Percentiles rank a stretch among this genome's conserved stretches.
Conservation (phyloP, 805 yeast species). For the Candida tallmaniae region DNA sequence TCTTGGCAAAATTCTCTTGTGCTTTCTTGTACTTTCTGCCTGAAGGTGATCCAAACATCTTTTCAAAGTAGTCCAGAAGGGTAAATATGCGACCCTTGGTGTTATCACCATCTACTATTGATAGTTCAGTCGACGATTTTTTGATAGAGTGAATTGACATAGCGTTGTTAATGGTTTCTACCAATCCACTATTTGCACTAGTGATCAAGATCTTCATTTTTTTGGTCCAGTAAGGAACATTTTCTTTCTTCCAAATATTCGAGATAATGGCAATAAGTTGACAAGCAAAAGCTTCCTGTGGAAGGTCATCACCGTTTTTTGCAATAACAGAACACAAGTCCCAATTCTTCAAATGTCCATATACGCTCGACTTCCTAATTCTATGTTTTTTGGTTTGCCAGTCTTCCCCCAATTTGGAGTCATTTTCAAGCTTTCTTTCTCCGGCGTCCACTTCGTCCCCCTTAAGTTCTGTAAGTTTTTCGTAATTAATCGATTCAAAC, state of each 20-base stretch:
- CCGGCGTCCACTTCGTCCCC: constrained; percentile 68
- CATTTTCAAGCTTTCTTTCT: constrained; percentile 87
- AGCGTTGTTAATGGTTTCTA: constrained; percentile 94
- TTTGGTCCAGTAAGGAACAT: constrained; percentile 83
- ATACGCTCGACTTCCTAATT: constrained; percentile 71
- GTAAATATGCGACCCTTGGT: constrained; percentile 68
- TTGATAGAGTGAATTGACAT: constrained; percentile 91
- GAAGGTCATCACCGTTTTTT: constrained; percentile 90
- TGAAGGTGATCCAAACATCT: constrained; percentile 65
- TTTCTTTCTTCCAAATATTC: constrained; percentile 69
- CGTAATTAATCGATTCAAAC: constrained; percentile 34
- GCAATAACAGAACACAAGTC: constrained; percentile 93
- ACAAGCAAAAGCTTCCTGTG: constrained; percentile 97
- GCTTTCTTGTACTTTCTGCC: constrained; percentile 62
- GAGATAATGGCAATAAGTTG: constrained; percentile 87
- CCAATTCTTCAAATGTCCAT: constrained; percentile 89
- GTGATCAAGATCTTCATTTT: constrained; percentile 90
- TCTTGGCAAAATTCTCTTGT: constrained; percentile 76
- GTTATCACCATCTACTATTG: constrained; percentile 59
- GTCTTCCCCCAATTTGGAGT: constrained; percentile 89
- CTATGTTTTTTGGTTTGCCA: constrained; percentile 82
- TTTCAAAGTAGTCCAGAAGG: constrained; percentile 70
- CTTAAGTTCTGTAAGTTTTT: constrained; percentile 45
- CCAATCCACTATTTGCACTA: constrained; percentile 84
- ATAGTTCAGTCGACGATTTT: constrained; percentile 78